These are phyloP conservation scores for Coniferiporia sulphurascens DNA, from an alignment of 1,284 basidiomycete species.

Conservation along the genomic window DNA sequence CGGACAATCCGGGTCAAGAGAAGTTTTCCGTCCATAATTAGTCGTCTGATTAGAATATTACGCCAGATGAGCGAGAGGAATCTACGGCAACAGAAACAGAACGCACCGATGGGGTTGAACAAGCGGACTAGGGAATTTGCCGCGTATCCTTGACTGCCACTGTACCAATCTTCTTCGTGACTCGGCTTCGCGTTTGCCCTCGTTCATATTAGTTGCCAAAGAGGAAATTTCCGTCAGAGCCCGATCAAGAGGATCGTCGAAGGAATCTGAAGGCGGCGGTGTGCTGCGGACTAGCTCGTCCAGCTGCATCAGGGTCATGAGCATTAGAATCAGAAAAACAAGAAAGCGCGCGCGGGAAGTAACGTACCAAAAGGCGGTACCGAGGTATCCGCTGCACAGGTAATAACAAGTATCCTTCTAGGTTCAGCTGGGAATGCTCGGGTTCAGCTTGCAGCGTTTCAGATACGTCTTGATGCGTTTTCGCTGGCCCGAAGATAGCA, in stretches of 20 bases:
- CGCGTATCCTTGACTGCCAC: slow-evolving; percentile 90
- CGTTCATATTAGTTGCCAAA: slow-evolving; percentile 92
- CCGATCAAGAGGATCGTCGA: slow-evolving; percentile 80
- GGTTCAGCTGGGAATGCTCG: slow-evolving; percentile 92
- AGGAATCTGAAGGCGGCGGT: slow-evolving; percentile 66
- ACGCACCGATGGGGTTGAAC: slow-evolving; percentile 93
- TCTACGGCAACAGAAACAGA: slow-evolving; percentile 8
- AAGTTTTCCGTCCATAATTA: slow-evolving; percentile 85
- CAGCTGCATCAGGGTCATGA: slow-evolving; percentile 44
- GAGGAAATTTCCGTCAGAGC: slow-evolving; percentile 83
- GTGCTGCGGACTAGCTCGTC: slow-evolving; percentile 82
- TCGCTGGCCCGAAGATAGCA: slow-evolving; percentile 66
- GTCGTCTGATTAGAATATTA: slow-evolving; percentile 45
- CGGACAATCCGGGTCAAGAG: slow-evolving; percentile 85
- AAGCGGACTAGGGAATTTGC: slow-evolving; percentile 89
- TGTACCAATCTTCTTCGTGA: slow-evolving; percentile 83
- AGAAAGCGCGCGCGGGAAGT: neutral
- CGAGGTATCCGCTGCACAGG: slow-evolving; percentile 96
- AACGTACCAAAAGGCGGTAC: slow-evolving; percentile 82
- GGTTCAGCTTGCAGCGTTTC: slow-evolving; percentile 80
- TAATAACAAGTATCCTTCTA: slow-evolving; percentile 92
- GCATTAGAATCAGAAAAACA: slow-evolving; percentile 1
- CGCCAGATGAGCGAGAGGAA: slow-evolving; percentile 14
- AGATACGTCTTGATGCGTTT: slow-evolving; percentile 85
- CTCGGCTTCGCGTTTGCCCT: slow-evolving; percentile 92